A percentile compares a stretch with the other conserved stretches of the same genome.
phyloP scores from a whole-genome alignment of 2,329 filamentous ascomycete species.

The Balansia obtecta region DNA sequence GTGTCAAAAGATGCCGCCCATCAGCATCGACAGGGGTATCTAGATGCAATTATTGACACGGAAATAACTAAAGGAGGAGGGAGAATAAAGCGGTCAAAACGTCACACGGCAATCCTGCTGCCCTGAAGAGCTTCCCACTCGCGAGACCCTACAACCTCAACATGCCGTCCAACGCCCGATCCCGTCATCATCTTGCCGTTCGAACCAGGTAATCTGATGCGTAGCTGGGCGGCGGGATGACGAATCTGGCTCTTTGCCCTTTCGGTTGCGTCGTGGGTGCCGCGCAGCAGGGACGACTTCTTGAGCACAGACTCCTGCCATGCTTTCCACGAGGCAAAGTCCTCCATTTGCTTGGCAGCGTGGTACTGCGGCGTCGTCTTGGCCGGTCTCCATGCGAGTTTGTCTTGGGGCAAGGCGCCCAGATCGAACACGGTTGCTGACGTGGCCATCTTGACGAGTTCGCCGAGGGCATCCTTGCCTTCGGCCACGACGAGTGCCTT shows the following conservation, averaged over 20 bases:
- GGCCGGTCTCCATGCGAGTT: conserved; percentile 53
- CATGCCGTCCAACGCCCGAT: conserved; percentile 17
- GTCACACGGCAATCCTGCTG: conserved; percentile 19
- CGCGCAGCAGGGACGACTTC: conserved; percentile 34
- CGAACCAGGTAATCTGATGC: conserved; percentile 34
- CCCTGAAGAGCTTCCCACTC: conserved; percentile 46
- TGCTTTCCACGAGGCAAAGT: conserved; percentile 48
- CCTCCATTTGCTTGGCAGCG: conserved; percentile 51
- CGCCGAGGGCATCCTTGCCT: conserved; percentile 49
- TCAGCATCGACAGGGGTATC: not conserved
- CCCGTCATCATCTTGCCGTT: conserved; percentile 31
- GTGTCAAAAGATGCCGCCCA: not conserved
- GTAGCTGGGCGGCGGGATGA: conserved; percentile 32
- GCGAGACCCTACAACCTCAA: conserved; percentile 39
- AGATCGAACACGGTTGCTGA: conserved; percentile 48
- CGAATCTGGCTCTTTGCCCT: conserved; percentile 9
- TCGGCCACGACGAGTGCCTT: conserved; percentile 43
- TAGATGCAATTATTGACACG: not conserved
- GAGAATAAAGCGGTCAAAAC: not conserved
- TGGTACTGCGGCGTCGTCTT: conserved; percentile 53
- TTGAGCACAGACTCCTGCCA: conserved; percentile 44
- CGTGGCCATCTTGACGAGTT: conserved; percentile 50
- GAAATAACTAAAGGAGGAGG: not conserved
- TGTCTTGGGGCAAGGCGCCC: conserved; percentile 42
- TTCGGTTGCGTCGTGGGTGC: conserved; percentile 10